These are phyloP conservation scores for Poa pratensis DNA, from an alignment of 176 grass and related monocot genomes.

Conservation along the genomic window DNA sequence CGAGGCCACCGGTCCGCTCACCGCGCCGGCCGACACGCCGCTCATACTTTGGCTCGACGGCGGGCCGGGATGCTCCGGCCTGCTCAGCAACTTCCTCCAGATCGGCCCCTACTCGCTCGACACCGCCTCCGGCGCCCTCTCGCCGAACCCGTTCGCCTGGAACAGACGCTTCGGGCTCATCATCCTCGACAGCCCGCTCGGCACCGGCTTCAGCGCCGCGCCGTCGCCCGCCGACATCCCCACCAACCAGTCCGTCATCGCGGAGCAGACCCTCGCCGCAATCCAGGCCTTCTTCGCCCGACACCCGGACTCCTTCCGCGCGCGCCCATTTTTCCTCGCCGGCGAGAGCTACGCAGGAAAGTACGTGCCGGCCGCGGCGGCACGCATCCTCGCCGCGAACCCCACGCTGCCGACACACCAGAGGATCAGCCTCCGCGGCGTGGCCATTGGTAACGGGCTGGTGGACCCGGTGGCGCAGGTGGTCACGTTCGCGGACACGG, in stretches of 20 bases:
- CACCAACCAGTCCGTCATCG: constrained; percentile 42
- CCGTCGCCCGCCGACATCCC: constrained; percentile 33
- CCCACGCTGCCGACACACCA: background rate
- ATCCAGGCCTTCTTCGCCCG: constrained; percentile 40
- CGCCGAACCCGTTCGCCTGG: constrained; percentile 55
- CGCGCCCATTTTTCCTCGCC: constrained; percentile 50
- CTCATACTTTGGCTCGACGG: constrained; percentile 67
- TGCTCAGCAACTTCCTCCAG: constrained; percentile 57
- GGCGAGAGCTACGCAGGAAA: constrained; percentile 74
- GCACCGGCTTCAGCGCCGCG: constrained; percentile 58
- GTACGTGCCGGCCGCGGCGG: constrained; percentile 40
- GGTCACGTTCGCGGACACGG: constrained; percentile 50
- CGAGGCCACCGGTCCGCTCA: constrained; percentile 48
- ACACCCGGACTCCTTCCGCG: constrained; percentile 17
- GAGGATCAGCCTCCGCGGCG: constrained; percentile 40
- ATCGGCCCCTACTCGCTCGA: constrained; percentile 55
- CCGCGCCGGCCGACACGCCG: constrained; percentile 36
- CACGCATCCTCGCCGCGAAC: constrained; percentile 41
- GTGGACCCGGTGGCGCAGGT: constrained; percentile 59
- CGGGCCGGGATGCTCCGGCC: constrained; percentile 61
- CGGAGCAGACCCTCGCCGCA: constrained; percentile 40
- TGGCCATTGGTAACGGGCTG: constrained; percentile 62
- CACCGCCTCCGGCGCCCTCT: constrained; percentile 34
- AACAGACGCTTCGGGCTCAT: constrained; percentile 60
- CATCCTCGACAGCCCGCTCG: constrained; percentile 70